Base-by-base conservation (phyloP, 768 basidiomycete species). In the Psilocybe cyanescens region DNA sequence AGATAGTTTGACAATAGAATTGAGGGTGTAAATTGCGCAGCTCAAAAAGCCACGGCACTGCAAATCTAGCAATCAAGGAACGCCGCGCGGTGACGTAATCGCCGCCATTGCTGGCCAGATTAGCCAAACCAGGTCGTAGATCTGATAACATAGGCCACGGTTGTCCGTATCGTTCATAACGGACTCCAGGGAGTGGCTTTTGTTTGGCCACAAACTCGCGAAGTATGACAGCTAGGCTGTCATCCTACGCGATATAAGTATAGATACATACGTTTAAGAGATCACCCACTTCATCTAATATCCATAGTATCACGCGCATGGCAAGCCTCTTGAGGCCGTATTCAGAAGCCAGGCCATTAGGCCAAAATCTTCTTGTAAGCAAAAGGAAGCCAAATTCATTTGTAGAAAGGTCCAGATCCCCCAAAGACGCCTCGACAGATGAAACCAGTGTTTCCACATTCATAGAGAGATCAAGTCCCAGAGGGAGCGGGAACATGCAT, bases 331-430 rank as follows among this genome's bases (percentile, higher is more conserved):
- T 83, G 52, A 89, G 71, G 1, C 86, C 87, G 71, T 92, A 92
- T 37, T 88, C 85, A 12, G 92, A 89, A 45, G 86, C 81, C 72
- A 92, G 78, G 14, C 87, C 83, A 63, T 85, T 89, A 0, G 92
- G 92, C 87, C 88, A 92, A 63, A 91, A 84, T 66, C 86, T 81
- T 57, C 86, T 81, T 4, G 79, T 76, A n/a, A 95, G 76, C 14
- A 94, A 75, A 7, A 92, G 72, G 58, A 94, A 82, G 1, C 88
- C 92, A 39, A 82, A 77, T 72, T 95, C 93, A 66, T 92, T 91
- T 29, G 87, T 79, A 3, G 88, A 84, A 30, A 95, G 75, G 71
- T 93, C 87, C 28, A 92, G 70, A 66, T 92, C 90, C 4, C 79
- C 76, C 24, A 95, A 76, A 65, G 87, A 89, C 4, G 84, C 83